Evolutionary conservation across 2,329 filamentous ascomycete genomes (phyloP), one percentile per base, ranked within the genome.

Genomic region (Monosporascus sp.): DNA sequence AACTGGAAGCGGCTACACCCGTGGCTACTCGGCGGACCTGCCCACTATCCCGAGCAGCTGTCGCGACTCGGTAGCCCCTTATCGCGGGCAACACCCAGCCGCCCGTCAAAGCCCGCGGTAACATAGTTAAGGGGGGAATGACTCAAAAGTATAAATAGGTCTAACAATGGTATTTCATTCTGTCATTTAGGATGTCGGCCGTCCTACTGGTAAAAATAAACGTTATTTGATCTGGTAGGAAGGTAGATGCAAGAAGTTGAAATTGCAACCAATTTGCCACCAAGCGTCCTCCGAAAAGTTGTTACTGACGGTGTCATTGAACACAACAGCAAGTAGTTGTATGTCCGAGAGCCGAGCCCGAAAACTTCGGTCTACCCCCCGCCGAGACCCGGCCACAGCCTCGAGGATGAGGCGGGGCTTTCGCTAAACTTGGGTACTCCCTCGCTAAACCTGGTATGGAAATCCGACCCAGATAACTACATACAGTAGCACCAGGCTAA

Each of bases 111-210:
- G 47, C 46, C 48, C 6, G 57, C 17, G 52, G 47, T 37, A 53
- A 50, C 59, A 61, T 61, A 17, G 39, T 49, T 41, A 54, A 49
- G 45, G 51, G 44, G 48, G 48, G 47, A 38, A 45, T 51, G 31
- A 46, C 20, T 42, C 45, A 17, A 51, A 48, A 38, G 18, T 22
- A 52, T 17, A 14, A 7, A 3, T 11, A 14, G 17, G 17, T 46
- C 54, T 37, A 59, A 38, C 49, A 34, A 24, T 31, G 22, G 20
- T 41, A 25, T 52, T 54, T 41, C 48, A 42, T 49, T 27, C 41
- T 15, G 48, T 11, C 36, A 17, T 24, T 18, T n/a, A 22, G 3
- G 18, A 8, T 11, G 8, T 49, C 14, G 17, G 18, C n/a, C 8
- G 5, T 17, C 5, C n/a, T 22, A 20, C 2, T 25, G 7, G 14